Base-by-base conservation (phyloP, 208 protist genomes). In the Acanthamoeba lenticulata region DNA sequence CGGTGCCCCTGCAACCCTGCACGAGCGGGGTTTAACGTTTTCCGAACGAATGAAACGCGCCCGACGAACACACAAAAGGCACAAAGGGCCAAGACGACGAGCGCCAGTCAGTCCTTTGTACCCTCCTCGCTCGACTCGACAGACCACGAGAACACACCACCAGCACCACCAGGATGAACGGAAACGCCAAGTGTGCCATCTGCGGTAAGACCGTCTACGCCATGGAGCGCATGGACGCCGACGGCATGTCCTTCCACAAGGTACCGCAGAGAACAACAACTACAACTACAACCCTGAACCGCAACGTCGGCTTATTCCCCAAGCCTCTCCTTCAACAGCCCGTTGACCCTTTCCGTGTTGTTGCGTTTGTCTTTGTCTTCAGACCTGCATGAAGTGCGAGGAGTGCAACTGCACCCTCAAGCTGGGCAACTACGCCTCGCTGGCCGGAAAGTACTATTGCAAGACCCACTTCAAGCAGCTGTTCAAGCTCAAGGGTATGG, bases 131-230 rank as follows among this genome's bases (percentile, higher is more conserved):
- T n/a, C n/a, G n/a, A n/a, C n/a, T n/a, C n/a, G n/a, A n/a, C n/a
- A n/a, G n/a, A n/a, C n/a, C 47, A 55, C 47, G 47, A 55, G 47
- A 9, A 55, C 47, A 4, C 24, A 11, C 60, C 19, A 2, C 1
- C 15, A 19, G 9, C 45, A 49, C 45, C 45, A 5, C 45, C 9
- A 60, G 21, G 6, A 88, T 88, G 42, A 60, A 60, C 79, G 79
- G 79, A 88, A 60, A 52, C 79, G 79, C 42, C 27, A 88, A 88
- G 44, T 96, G 95, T 83, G 85, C 77, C n/a, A 52, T 85, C 19
- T 96, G 95, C 55, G 27, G 21, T 21, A 96, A 96, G 81, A 96
- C 95, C 21, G 93, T 96, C 4, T 96, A 96, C 42, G 40, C 94
- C 1, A 94, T 94, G 86, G 94, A 95, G 49, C 49, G 89, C 34